phyloP scores from a whole-genome alignment of 129 eudicot genomes.

The Helianthus tuberosus region DNA sequence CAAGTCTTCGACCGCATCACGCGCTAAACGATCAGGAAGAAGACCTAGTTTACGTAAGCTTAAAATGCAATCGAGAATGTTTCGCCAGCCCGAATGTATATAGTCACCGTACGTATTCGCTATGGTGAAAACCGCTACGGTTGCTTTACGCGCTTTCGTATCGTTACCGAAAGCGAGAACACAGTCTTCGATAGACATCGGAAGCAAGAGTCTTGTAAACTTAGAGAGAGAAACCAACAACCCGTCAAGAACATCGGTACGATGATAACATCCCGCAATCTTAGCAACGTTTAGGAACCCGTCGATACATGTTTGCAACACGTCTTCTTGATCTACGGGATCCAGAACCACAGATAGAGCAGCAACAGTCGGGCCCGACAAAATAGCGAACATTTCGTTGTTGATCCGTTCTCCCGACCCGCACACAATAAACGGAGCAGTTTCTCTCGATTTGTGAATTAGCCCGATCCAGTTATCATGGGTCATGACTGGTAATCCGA shows the following conservation, averaged over 20 bases:
- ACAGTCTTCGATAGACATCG: constrained; percentile 62
- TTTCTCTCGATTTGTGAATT: constrained; percentile 56
- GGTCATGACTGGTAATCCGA: constrained; percentile 47
- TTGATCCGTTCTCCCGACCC: constrained; percentile 59
- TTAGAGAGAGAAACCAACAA: constrained; percentile 76
- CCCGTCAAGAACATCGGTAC: constrained; percentile 68
- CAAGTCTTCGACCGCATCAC: constrained; percentile 63
- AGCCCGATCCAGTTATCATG: constrained; percentile 81
- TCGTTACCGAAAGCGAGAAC: constrained; percentile 65
- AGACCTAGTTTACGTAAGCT: constrained; percentile 78
- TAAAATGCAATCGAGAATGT: constrained; percentile 72
- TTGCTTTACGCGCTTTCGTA: constrained; percentile 65
- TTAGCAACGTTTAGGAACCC: constrained; percentile 71
- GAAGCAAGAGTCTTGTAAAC: constrained; percentile 61
- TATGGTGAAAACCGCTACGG: constrained; percentile 73
- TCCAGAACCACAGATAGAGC: constrained; percentile 81
- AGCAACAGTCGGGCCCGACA: constrained; percentile 84
- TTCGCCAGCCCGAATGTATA: constrained; percentile 80
- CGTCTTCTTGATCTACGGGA: constrained; percentile 77
- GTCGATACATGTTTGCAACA: constrained; percentile 66
- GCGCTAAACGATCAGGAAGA: constrained; percentile 72
- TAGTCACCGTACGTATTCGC: constrained; percentile 72
- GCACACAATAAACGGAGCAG: constrained; percentile 55
- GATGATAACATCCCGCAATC: constrained; percentile 66
- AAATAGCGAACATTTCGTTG: constrained; percentile 67